Percentiles rank a stretch among this genome's conserved stretches.
phyloP scores from a whole-genome alignment of 2,329 filamentous ascomycete species.

The Stachybotrys echinatus region DNA sequence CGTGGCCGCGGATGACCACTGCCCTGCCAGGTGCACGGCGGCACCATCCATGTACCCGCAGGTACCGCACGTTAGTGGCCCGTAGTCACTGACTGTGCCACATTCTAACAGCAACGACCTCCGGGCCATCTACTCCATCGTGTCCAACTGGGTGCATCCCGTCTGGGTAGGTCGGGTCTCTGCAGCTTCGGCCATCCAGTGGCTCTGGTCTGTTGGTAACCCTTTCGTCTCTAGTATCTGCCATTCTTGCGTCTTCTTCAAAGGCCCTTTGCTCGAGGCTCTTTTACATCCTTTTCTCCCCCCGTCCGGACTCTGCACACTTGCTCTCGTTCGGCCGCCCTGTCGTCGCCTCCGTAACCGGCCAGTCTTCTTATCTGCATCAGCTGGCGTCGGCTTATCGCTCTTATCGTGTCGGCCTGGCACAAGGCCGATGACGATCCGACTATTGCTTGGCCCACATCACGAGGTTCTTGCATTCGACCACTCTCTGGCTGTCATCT shows the following conservation, averaged over 20 bases:
- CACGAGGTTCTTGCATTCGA: conserved; percentile 1
- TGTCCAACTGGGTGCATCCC: neutral
- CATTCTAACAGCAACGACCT: neutral
- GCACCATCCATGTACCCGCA: no score
- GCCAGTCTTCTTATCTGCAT: neutral
- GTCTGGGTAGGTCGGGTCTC: neutral
- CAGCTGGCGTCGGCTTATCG: neutral
- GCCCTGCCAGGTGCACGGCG: no score
- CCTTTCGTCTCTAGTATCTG: neutral
- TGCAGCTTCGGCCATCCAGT: neutral
- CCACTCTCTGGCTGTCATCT: neutral
- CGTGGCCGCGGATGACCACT: neutral
- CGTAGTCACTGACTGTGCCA: no score
- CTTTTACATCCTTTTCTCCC: neutral
- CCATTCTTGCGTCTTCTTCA: neutral
- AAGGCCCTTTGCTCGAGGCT: neutral
- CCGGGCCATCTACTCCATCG: neutral
- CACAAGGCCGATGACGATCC: conserved; percentile 1
- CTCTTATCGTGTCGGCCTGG: neutral
- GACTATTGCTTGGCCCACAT: neutral
- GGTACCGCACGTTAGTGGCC: no score
- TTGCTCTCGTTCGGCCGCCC: neutral
- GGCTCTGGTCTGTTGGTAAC: neutral
- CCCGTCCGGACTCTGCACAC: neutral
- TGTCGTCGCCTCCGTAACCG: neutral